Conservation (phyloP, 805 yeast species). For the Nadsonia fulvescens region DNA sequence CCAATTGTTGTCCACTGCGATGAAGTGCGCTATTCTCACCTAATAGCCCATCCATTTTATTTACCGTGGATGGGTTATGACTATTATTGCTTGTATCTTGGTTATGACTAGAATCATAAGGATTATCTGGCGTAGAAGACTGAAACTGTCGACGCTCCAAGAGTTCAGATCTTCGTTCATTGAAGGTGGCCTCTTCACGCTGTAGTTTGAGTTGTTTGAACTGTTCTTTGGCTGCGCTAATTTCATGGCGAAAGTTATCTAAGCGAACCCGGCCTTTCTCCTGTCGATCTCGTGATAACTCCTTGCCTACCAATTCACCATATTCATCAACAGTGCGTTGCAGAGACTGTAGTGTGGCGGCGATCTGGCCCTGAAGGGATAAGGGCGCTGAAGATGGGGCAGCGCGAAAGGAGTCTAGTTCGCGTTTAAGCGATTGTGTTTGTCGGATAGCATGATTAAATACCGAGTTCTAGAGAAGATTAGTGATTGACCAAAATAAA, state of each 20-base stretch:
- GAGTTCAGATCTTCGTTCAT: slow-evolving; percentile 31
- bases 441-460: slow-evolving; percentile 85
- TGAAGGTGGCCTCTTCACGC: slow-evolving; percentile 35
- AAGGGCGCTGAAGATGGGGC: slow-evolving; percentile 54
- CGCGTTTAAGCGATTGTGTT: slow-evolving; percentile 51
- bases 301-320: slow-evolving; percentile 38
- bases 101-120: slow-evolving; percentile 10
- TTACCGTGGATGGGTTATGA: no score
- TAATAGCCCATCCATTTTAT: slow-evolving; percentile 48
- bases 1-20: slow-evolving; percentile 66
- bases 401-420: slow-evolving; percentile 37
- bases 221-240: slow-evolving; percentile 27
- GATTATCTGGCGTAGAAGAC: slow-evolving; percentile 15
- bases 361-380: slow-evolving; percentile 56
- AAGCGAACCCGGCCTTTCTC: slow-evolving; percentile 46
- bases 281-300: slow-evolving; percentile 32
- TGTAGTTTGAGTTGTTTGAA: slow-evolving; percentile 35
- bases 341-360: slow-evolving; percentile 64
- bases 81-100: no score
- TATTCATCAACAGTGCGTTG: slow-evolving; percentile 61
- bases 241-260: slow-evolving; percentile 30
- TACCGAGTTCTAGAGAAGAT: slow-evolving; percentile 67
- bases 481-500: no score
- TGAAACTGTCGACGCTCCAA: slow-evolving; percentile 30
- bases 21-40: slow-evolving; percentile 43